Evolutionary conservation across 805 yeast species (phyloP).

Genomic region (Saturnispora halmiae): DNA sequence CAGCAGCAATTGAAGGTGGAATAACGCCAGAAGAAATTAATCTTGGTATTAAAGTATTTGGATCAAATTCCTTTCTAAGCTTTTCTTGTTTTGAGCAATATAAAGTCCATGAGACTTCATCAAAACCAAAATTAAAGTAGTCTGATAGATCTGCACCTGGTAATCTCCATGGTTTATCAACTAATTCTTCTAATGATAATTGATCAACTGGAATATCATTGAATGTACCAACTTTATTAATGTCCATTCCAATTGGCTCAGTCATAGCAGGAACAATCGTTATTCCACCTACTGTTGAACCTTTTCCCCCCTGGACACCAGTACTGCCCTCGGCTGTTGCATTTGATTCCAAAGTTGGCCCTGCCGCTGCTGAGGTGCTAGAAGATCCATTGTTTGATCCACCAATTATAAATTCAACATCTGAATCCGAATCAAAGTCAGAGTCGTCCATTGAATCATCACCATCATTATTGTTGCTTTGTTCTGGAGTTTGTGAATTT

Average conservation of each 20-base stretch:
- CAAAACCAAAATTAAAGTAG: slow-evolving; percentile 94
- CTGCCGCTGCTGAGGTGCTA: slow-evolving; percentile 13
- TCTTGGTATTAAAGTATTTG: slow-evolving; percentile 67
- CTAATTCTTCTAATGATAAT: slow-evolving; percentile 67
- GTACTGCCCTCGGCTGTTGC: slow-evolving; percentile 17
- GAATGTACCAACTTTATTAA: slow-evolving; percentile 62
- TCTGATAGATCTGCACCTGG: slow-evolving; percentile 95
- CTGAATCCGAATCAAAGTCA: slow-evolving; percentile 33
- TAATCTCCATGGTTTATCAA: slow-evolving; percentile 96
- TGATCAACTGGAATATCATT: slow-evolving; percentile 81
- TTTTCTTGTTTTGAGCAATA: slow-evolving; percentile 85
- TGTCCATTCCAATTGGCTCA: slow-evolving; percentile 43
- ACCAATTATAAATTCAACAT: slow-evolving; percentile 76
- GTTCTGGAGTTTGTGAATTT: neutral
- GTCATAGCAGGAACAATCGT: slow-evolving; percentile 26
- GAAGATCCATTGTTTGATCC: too few relatives aligned
- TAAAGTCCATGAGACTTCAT: slow-evolving; percentile 92
- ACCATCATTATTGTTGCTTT: slow-evolving; percentile 12
- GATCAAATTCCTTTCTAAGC: slow-evolving; percentile 68
- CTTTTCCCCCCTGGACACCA: too few relatives aligned
- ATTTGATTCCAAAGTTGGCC: slow-evolving; percentile 11
- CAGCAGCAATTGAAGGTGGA: slow-evolving; percentile 24
- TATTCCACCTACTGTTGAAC: slow-evolving; percentile 18
- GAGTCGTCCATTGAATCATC: slow-evolving; percentile 11
- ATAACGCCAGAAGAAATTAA: slow-evolving; percentile 31